Evolutionary conservation across 176 grass and related monocot species (phyloP).

Genomic region (Coix lacrymajobi): DNA sequence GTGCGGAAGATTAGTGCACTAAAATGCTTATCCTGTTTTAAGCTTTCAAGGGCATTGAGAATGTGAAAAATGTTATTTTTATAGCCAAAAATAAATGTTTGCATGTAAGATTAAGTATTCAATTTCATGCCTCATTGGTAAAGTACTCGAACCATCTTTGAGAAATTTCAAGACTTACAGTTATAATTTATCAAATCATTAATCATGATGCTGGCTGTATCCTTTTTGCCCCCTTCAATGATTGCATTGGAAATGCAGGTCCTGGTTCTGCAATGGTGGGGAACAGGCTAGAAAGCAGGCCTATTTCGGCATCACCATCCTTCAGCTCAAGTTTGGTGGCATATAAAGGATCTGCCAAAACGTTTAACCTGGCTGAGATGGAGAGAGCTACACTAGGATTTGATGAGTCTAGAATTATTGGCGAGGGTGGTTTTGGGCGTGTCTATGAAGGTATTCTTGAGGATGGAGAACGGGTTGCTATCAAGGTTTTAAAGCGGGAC

Average conservation of each 20-base stretch:
- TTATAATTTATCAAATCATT: background rate
- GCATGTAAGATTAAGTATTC: background rate
- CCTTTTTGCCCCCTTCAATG: background rate
- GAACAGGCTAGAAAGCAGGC: conserved; percentile 44
- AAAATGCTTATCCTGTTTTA: conserved; percentile 11
- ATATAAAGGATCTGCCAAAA: conserved; percentile 78
- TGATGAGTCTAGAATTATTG: conserved; percentile 77
- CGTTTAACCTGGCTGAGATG: conserved; percentile 82
- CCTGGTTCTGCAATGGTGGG: conserved; percentile 22
- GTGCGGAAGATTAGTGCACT: background rate
- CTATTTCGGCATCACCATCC: conserved; percentile 61
- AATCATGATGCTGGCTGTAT: background rate
- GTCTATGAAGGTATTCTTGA: conserved; percentile 89
- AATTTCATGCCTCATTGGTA: conserved; percentile 11
- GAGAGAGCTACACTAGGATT: conserved; percentile 78
- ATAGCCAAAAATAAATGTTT: conserved; percentile 4
- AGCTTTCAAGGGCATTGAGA: conserved; percentile 14
- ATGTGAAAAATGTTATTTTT: background rate
- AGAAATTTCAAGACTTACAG: background rate
- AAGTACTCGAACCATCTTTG: background rate
- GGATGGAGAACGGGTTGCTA: conserved; percentile 55
- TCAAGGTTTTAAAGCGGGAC: conserved; percentile 92
- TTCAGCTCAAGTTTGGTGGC: conserved; percentile 81
- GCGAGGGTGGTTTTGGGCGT: conserved; percentile 96
- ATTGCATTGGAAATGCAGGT: conserved; percentile 48